A percentile compares a stretch with the other conserved stretches of the same genome.
phyloP scores from a whole-genome alignment of 164 flowering plant genomes.

The Magnolia officinalis region DNA sequence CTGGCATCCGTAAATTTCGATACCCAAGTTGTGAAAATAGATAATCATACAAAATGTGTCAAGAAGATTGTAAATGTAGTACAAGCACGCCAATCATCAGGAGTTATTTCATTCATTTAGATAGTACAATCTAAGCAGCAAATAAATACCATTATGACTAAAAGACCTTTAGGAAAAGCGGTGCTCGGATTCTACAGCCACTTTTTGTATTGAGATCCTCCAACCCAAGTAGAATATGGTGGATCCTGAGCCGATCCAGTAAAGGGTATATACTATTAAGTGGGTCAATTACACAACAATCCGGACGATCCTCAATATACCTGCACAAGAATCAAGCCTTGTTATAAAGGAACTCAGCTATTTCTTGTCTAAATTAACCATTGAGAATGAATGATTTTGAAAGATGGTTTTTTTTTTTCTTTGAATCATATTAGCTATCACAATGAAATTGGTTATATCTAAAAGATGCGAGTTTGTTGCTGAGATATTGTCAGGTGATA shows the following conservation, averaged over 20 bases:
- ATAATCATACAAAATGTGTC: too few species aligned
- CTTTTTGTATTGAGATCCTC: conserved; percentile 43
- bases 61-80: too few species aligned
- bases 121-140: conserved; percentile 6
- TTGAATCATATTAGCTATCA: too few species aligned
- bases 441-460: background rate
- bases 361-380: too few species aligned
- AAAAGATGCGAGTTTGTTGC: background rate
- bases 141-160: conserved; percentile 16
- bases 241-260: conserved; percentile 74
- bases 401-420: too few species aligned
- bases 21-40: too few species aligned
- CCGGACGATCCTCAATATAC: conserved; percentile 42
- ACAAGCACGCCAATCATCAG: too few species aligned
- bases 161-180: conserved; percentile 72
- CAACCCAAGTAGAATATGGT: conserved; percentile 63
- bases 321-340: conserved; percentile 33
- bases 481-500: background rate
- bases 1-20: too few species aligned
- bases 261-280: conserved; percentile 62
- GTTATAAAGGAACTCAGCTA: conserved; percentile 2
- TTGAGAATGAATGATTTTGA: too few species aligned
- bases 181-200: conserved; percentile 51
- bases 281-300: conserved; percentile 67
- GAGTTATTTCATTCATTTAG: background rate